Base-by-base conservation (phyloP, 1,284 basidiomycete species). In the Bjerkandera adusta region DNA sequence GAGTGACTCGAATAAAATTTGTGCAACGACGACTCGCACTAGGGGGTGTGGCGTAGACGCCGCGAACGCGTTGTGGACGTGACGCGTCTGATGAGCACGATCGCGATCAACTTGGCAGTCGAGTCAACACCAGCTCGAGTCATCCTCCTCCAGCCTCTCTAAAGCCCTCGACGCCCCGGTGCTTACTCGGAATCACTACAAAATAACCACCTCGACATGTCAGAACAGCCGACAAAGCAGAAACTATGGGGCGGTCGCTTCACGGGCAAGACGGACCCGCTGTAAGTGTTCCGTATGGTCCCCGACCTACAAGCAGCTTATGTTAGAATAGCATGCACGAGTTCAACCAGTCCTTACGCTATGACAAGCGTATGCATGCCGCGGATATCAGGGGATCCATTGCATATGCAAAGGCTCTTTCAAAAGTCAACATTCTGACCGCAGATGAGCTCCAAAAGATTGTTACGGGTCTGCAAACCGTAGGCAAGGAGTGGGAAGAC, bases 361-460 rank as follows among this genome's bases (percentile, higher is more conserved):
- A 98, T 68, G 96, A 98, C 68, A 83, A 89, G 66, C 81, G 92
- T 44, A 97, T 98, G 93, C 83, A 93, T 65, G 79, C 83, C 2
- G 93, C 85, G 36, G 96, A 99, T 62, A 92, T 98, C 59, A 79
- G 77, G 48, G 96, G 95, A 11, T 98, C 95, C 12, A 95, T 97
- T 60, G 95, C 96, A 13, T 98, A 98, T 64, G 87, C 96, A 26
- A 92, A 92, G 63, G 87, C 91, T 1, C 75, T 98, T 41, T 72
- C 82, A 25, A 80, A 83, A 44, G 84, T 86, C 27, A 85, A 85
- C 7, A 93, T 98, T 56, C 68, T 97, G 51, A 90, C 83, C 13
- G 66, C 76, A 54, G 77, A 83, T 1, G 95, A 97, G 65, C 80
- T 84, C 61, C 58, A 63, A 25, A 79, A 81, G 67, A 92, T 98